Conservation (phyloP, 1,139 yeast genomes). For the Torulaspora globosa region DNA sequence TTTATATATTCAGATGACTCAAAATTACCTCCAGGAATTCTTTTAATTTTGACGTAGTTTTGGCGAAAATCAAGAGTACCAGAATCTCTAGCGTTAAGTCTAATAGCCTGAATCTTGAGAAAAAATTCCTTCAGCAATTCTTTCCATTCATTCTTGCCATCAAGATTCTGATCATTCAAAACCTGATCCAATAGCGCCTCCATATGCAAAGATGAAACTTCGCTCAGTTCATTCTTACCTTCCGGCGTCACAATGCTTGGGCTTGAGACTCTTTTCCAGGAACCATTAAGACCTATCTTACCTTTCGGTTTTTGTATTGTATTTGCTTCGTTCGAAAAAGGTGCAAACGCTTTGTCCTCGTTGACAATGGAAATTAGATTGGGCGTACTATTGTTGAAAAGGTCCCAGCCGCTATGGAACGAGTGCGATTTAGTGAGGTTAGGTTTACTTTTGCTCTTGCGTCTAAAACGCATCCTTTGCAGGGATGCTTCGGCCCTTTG, state of each 20-base stretch:
- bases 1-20: slow-evolving; percentile 60
- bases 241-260: slow-evolving; percentile 16
- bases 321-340: slow-evolving; percentile 7
- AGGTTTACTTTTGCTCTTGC: slow-evolving; percentile 50
- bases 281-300: slow-evolving; percentile 9
- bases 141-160: slow-evolving; percentile 56
- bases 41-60: slow-evolving; percentile 73
- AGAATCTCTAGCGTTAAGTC: slow-evolving; percentile 54
- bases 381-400: slow-evolving; percentile 33
- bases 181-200: slow-evolving; percentile 50
- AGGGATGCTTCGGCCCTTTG: slow-evolving; percentile 67
- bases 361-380: slow-evolving; percentile 32
- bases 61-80: slow-evolving; percentile 82
- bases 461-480: slow-evolving; percentile 56
- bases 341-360: slow-evolving; percentile 22
- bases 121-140: slow-evolving; percentile 46
- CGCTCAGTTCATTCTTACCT: slow-evolving; percentile 34
- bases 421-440: slow-evolving; percentile 18
- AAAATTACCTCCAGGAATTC: slow-evolving; percentile 69
- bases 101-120: slow-evolving; percentile 45
- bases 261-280: slow-evolving; percentile 25
- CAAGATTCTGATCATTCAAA: slow-evolving; percentile 61
- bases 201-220: slow-evolving; percentile 38
- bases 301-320: slow-evolving; percentile 7
- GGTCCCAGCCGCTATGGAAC: slow-evolving; percentile 21